Evolutionary conservation across 306 rosid genomes (phyloP), one percentile per base, ranked within the genome.

Genomic region (Glycine soja): DNA sequence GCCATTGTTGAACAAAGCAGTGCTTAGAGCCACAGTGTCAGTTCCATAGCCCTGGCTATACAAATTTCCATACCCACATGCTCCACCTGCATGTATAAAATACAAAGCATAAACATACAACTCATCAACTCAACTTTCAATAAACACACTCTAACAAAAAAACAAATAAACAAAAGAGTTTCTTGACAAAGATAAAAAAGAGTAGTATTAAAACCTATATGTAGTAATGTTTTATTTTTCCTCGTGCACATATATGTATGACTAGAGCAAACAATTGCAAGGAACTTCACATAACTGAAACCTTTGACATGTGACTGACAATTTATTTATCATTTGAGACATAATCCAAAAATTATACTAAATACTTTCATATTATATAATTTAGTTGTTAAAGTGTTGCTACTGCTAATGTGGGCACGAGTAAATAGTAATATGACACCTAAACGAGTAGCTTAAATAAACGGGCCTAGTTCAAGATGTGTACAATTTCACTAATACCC

Each of bases 41-140:
- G 98, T 92, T 72, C 97, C 97, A 83, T 94, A 94, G 6, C 98
- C 98, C 43, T 92, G 97, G 80, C 97, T 90, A 63, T 94, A 91
- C 83, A 94, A 86, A 80, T 94, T 92, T 46, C 98, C 97, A 85
- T 94, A 94, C 0, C 97, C 98, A 85, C 97, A 94, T 66, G 98
- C 98, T 52, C 98, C 98, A 54, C 98, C 97, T 94, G 70, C 80
- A 81, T 51, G 14, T 48, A 11, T 30, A 75, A 61, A 46, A 24
- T 2, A 24, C 30, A 24, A 24, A 24, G 30, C 30, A 24, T 24
- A 24, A 24, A 24, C 30, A 24, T 24, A 24, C 1, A 24, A 24
- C 30, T 24, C 1, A 24, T 0, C 30, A 24, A 24, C 30, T 24
- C 30, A 24, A 1, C 30, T 24, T 24, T 24, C 30, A 24, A 24